A percentile compares a stretch with the other conserved stretches of the same genome.
Conservation (phyloP, 164 flowering plant genomes). For the Hamamelis virginiana region DNA sequence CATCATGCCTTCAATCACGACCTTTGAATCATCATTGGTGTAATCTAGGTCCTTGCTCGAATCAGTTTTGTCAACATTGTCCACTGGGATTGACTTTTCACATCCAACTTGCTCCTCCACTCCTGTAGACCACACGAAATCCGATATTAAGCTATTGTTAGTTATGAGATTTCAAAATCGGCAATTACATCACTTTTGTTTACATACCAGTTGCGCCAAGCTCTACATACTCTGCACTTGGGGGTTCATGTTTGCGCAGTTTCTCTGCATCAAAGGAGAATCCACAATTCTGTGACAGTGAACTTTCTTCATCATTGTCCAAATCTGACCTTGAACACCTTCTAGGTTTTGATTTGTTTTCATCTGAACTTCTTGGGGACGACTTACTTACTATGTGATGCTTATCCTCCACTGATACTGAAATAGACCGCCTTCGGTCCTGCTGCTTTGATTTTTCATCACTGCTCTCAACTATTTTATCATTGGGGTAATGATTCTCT, state of each 20-base stretch:
- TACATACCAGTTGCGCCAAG: slow-evolving; percentile 1
- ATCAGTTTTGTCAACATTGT: slow-evolving; percentile 9
- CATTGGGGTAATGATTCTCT: slow-evolving; percentile 4
- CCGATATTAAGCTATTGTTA: neutral
- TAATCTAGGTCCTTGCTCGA: slow-evolving; percentile 8
- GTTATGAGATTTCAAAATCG: neutral
- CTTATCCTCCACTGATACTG: slow-evolving; percentile 7
- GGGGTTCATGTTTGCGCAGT: neutral
- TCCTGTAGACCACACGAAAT: slow-evolving; percentile 5
- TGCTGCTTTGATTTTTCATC: slow-evolving; percentile 4
- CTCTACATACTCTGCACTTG: neutral
- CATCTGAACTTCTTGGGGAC: slow-evolving; percentile 35
- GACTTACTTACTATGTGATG: slow-evolving; percentile 23
- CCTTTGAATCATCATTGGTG: too few relatives aligned
- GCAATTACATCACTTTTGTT: neutral
- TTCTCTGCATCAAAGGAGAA: slow-evolving; percentile 4
- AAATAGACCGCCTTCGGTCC: slow-evolving; percentile 4
- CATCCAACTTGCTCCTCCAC: slow-evolving; percentile 5
- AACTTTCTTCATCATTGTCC: slow-evolving; percentile 10
- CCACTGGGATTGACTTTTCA: slow-evolving; percentile 8
- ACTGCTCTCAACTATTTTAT: slow-evolving; percentile 14
- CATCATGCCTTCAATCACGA: too few relatives aligned
- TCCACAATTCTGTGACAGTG: neutral
- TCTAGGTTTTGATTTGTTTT: slow-evolving; percentile 26
- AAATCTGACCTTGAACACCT: slow-evolving; percentile 36